These are phyloP conservation scores for Gymnopilus junonius DNA, from an alignment of 768 basidiomycete species.

Conservation along the genomic window DNA sequence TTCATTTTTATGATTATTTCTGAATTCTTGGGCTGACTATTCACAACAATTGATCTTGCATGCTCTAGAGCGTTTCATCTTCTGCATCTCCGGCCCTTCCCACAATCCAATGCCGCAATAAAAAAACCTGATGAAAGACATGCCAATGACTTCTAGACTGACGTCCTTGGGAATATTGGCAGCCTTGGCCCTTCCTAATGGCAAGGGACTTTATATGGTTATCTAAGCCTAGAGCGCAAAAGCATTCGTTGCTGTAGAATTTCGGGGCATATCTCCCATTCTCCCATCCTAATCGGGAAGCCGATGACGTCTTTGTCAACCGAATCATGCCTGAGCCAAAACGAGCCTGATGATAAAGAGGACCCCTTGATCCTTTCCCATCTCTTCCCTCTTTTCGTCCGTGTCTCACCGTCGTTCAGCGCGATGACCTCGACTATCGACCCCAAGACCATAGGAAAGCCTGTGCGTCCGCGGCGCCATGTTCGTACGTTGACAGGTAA, in stretches of 20 bases:
- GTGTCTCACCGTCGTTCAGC: slow-evolving; percentile 7
- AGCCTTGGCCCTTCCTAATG: not conserved
- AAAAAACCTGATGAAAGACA: not conserved
- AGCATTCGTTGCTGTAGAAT: not conserved
- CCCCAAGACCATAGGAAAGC: slow-evolving; percentile 65
- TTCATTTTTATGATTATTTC: not conserved
- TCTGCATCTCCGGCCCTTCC: not conserved
- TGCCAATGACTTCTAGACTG: not conserved
- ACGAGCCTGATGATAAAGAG: slow-evolving; percentile 15
- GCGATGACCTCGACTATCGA: slow-evolving; percentile 72
- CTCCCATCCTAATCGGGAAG: slow-evolving; percentile 1
- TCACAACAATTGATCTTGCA: not conserved
- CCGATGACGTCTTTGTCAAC: slow-evolving; percentile 23
- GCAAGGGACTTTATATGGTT: too few relatives aligned
- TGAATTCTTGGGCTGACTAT: not conserved
- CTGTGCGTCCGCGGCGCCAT: slow-evolving; percentile 63
- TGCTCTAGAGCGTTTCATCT: not conserved
- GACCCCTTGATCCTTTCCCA: slow-evolving; percentile 5
- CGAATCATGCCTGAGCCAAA: slow-evolving; percentile 14
- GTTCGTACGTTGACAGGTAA: slow-evolving; percentile 70
- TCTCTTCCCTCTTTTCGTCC: slow-evolving; percentile 1
- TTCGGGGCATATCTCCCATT: not conserved
- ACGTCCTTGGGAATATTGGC: not conserved
- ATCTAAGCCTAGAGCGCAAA: too few relatives aligned
- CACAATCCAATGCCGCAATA: not conserved